Percentiles rank a stretch among this genome's conserved stretches.
phyloP scores from a whole-genome alignment of 139 green algal genomes.

The Nannochloris sp. region DNA sequence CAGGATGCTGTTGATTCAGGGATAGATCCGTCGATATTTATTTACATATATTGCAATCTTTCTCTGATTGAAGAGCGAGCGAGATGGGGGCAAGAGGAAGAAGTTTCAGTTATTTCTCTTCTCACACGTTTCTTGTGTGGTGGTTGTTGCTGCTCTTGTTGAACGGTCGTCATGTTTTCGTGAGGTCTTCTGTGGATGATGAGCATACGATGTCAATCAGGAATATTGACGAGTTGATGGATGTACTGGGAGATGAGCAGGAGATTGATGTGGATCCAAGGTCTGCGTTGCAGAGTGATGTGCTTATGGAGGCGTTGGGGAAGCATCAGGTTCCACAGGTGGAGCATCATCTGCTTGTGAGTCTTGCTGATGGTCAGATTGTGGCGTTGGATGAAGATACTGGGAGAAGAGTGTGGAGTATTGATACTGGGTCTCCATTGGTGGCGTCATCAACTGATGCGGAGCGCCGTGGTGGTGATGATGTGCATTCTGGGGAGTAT shows the following conservation, averaged over 20 bases:
- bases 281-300: background rate
- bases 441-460: conserved; percentile 32
- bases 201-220: background rate
- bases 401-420: conserved; percentile 63
- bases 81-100: too few relatives aligned
- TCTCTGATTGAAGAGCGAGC: too few relatives aligned
- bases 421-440: conserved; percentile 66
- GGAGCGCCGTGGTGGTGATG: background rate
- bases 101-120: too few relatives aligned
- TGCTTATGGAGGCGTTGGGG: background rate
- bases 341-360: conserved; percentile 53
- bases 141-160: too few relatives aligned
- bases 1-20: too few relatives aligned
- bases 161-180: background rate
- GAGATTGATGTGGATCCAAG: background rate
- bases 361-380: conserved; percentile 70
- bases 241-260: background rate
- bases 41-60: too few relatives aligned
- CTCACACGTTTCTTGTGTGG: too few relatives aligned
- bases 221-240: background rate
- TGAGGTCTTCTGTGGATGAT: background rate
- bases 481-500: background rate
- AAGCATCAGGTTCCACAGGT: background rate
- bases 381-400: conserved; percentile 53
- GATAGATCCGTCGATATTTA: too few relatives aligned